Conservation (phyloP, 495 filamentous ascomycete genomes). For the Penicillium arizonense region DNA sequence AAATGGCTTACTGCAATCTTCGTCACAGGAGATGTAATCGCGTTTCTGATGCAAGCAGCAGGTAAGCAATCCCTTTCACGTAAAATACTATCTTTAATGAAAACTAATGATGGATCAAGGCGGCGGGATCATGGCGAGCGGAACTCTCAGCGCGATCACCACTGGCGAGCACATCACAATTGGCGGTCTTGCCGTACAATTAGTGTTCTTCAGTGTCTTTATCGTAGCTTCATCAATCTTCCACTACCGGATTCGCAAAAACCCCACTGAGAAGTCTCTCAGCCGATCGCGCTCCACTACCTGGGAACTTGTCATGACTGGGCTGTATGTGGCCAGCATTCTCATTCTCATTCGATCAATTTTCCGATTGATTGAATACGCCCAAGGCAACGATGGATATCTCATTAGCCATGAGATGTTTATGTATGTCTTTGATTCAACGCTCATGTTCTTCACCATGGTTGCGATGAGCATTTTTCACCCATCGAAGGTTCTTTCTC, state of each 20-base stretch:
- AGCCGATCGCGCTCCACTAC: constrained; percentile 18
- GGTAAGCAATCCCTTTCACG: constrained; percentile 9
- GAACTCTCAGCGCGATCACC: constrained; percentile 1
- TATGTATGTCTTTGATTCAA: constrained; percentile 62
- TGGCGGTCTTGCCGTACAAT: constrained; percentile 35
- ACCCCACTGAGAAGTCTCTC: constrained; percentile 19
- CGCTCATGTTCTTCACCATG: constrained; percentile 54
- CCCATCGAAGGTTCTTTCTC: constrained; percentile 11
- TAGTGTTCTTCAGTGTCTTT: constrained; percentile 42
- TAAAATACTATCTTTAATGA: neutral
- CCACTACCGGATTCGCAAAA: constrained; percentile 26
- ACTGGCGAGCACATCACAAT: constrained; percentile 43
- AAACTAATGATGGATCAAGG: constrained; percentile 4
- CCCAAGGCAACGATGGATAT: constrained; percentile 50
- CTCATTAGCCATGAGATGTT: constrained; percentile 54
- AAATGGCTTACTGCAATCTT: constrained; percentile 28
- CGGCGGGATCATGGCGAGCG: constrained; percentile 12
- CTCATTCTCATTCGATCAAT: constrained; percentile 62
- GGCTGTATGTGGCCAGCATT: constrained; percentile 48
- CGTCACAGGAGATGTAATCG: constrained; percentile 29
- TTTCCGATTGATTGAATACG: constrained; percentile 61
- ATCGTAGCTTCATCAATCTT: constrained; percentile 28
- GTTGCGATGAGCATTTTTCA: constrained; percentile 41
- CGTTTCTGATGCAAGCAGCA: constrained; percentile 23
- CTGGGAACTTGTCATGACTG: constrained; percentile 30